These are phyloP conservation scores for Pseudisothecium myosuroides DNA, from an alignment of 225 moss, liverwort and hornwort genomes.

Conservation along the genomic window DNA sequence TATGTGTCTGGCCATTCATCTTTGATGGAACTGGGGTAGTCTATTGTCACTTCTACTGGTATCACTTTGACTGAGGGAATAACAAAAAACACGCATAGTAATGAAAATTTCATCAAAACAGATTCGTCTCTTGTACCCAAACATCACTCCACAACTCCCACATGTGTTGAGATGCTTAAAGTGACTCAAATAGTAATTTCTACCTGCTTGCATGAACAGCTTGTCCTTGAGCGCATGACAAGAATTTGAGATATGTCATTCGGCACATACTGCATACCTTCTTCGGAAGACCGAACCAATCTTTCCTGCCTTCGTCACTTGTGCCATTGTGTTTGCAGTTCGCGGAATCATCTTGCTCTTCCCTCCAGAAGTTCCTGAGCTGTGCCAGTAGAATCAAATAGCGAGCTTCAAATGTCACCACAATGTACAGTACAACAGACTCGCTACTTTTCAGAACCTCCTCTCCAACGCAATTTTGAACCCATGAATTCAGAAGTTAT, in stretches of 20 bases:
- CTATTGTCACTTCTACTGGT: background rate
- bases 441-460: background rate
- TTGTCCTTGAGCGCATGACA: background rate
- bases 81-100: too few species aligned
- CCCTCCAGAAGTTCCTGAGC: constrained; percentile 23
- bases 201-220: background rate
- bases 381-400: background rate
- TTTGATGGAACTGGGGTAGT: background rate
- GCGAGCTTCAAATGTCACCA: background rate
- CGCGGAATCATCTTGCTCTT: constrained; percentile 11
- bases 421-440: background rate
- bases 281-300: background rate
- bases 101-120: background rate
- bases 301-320: background rate
- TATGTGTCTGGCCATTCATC: background rate
- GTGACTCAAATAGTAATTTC: background rate
- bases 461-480: background rate
- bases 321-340: background rate
- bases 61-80: background rate
- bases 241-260: background rate
- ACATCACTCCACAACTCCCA: background rate
- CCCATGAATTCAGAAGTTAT: background rate
- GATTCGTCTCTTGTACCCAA: background rate
- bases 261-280: background rate
- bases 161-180: background rate